A percentile compares a stretch with the other conserved stretches of the same genome.
phyloP scores from a whole-genome alignment of 2,329 filamentous ascomycete genomes.

The Penicillium sp. region DNA sequence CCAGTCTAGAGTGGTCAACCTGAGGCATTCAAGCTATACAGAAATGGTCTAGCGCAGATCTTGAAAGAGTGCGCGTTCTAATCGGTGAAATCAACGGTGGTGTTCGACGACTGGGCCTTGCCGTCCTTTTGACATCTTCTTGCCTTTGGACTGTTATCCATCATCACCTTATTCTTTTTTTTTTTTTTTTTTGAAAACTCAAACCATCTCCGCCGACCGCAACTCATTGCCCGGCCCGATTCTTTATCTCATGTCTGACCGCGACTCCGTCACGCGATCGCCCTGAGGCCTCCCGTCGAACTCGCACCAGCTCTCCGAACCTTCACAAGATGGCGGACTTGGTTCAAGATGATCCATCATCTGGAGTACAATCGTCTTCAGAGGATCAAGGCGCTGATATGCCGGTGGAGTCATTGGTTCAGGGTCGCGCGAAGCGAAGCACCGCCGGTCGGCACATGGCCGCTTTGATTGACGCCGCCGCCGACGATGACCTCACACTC shows the following conservation, averaged over 20 bases:
- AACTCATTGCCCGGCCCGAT: too few species aligned
- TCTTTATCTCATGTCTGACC: not conserved
- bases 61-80: too few species aligned
- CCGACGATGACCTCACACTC: constrained; percentile 60
- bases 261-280: not conserved
- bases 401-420: constrained; percentile 28
- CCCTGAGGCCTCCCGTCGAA: not conserved
- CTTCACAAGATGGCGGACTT: constrained; percentile 12
- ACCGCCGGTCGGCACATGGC: constrained; percentile 83
- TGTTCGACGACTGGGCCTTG: too few species aligned
- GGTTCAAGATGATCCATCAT: constrained; percentile 26
- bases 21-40: too few species aligned
- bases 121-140: too few species aligned
- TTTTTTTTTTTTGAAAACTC: too few species aligned
- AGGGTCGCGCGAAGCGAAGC: constrained; percentile 61
- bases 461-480: constrained; percentile 67
- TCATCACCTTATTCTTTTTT: too few species aligned
- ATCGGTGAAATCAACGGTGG: too few species aligned
- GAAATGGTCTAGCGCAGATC: too few species aligned
- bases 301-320: not conserved
- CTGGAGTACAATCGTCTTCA: constrained; percentile 21
- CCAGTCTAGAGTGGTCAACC: too few species aligned
- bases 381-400: constrained; percentile 18
- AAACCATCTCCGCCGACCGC: too few species aligned
- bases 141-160: too few species aligned